A percentile compares a stretch with the other conserved stretches of the same genome.
These are phyloP conservation scores for Herpetomonas samuelpessoai DNA, from an alignment of 208 protist genomes.

Conservation along the genomic window DNA sequence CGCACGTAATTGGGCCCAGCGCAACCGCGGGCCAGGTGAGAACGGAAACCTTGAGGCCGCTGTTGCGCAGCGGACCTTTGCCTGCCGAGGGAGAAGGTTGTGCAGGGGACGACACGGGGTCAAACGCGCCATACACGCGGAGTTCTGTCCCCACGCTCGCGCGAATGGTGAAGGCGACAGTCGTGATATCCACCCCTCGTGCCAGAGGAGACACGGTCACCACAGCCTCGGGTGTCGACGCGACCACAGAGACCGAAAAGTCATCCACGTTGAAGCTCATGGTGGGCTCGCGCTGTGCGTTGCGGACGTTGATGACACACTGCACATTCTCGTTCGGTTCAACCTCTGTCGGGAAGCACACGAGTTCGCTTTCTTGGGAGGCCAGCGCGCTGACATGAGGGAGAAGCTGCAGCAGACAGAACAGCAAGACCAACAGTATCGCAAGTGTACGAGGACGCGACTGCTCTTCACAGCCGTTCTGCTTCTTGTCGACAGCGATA, in stretches of 20 bases:
- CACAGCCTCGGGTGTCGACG: slow-evolving; percentile 17
- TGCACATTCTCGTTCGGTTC: slow-evolving; percentile 22
- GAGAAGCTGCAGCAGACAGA: slow-evolving; percentile 3
- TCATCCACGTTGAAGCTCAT: slow-evolving; percentile 28
- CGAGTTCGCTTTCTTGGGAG: slow-evolving; percentile 28
- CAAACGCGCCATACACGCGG: slow-evolving; percentile 22
- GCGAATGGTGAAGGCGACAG: slow-evolving; percentile 29
- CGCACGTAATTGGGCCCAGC: slow-evolving; percentile 33
- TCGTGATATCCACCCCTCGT: slow-evolving; percentile 31
- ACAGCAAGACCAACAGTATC: not conserved
- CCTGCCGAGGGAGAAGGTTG: not conserved
- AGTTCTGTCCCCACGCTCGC: slow-evolving; percentile 23
- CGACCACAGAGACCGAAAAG: slow-evolving; percentile 21
- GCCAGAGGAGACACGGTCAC: slow-evolving; percentile 21
- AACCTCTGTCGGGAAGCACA: slow-evolving; percentile 25
- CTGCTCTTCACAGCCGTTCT: too few relatives aligned
- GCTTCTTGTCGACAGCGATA: too few relatives aligned
- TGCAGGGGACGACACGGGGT: not conserved
- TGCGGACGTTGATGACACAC: slow-evolving; percentile 38
- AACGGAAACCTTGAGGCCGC: slow-evolving; percentile 31
- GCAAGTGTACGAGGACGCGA: too few relatives aligned
- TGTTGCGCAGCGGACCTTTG: slow-evolving; percentile 25
- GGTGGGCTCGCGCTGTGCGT: slow-evolving; percentile 31
- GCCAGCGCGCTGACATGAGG: slow-evolving; percentile 4
- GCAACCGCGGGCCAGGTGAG: slow-evolving; percentile 26